Evolutionary conservation across 164 flowering plant genomes (phyloP), one percentile per base, ranked within the genome.

Genomic region (Annona cherimola): DNA sequence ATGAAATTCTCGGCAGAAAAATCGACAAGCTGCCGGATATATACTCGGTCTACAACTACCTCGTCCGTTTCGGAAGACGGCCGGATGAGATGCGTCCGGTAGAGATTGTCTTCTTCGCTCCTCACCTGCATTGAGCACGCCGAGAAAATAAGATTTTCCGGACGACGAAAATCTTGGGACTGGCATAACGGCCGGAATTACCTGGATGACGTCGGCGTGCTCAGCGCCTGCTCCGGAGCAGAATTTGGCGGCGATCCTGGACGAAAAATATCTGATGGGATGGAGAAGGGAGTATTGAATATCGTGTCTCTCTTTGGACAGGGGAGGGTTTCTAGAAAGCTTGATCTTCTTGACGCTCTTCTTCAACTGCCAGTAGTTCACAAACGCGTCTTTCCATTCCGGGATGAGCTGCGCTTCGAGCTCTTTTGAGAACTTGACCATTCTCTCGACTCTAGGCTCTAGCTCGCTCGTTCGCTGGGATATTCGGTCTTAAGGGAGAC

Each of bases 391-490:
- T 54, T 86, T 91, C 99, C 99, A 95, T 74, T 95, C 98, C 0
- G 99, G 99, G 18, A 95, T 95, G 6, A 95, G 84, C 63, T 93
- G 99, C 54, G 99, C 99, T 76, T 95, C 93, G 0, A 95, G 91
- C 79, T 95, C 90, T 79, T 95, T 95, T 1, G 99, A 95, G 81
- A 95, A 95, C 85, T 93, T 95, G 82, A 93, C 99, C 99, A 95
- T 95, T 79, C 78, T 69, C 12, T n/a, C 55, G 35, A 26, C 35
- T 46, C 7, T 46, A 46, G 12, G 7, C 55, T 5, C 55, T 46
- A 46, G 35, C 0, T 26, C 35, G 35, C 35, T 26, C 35, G 35
- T 26, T 26, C 35, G 35, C 35, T 26, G 35, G 35, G 35, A 26
- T 26, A 26, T 26, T 26, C 35, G 35, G 35, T 26, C 35, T 26